A percentile compares a stretch with the other conserved stretches of the same genome.
Evolutionary conservation across 2,329 filamentous ascomycete species (phyloP).

Genomic region (Colletotrichum somersetense): DNA sequence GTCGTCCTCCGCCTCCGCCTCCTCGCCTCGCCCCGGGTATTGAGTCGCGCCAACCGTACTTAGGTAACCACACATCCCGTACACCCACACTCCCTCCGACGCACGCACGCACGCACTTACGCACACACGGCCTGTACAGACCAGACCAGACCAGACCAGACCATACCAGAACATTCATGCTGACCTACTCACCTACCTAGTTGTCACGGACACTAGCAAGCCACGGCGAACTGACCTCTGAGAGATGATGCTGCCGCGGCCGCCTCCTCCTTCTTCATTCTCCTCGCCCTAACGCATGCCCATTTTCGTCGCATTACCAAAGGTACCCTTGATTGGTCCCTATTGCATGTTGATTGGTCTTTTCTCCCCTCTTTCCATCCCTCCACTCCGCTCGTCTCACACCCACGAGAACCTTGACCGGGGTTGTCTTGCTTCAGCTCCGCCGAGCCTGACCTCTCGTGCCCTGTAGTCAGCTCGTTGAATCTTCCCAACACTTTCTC

Average conservation of each 20-base stretch:
- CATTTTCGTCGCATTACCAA: slow-evolving; percentile 13
- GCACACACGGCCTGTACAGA: not conserved
- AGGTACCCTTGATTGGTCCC: not conserved
- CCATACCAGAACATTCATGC: not conserved
- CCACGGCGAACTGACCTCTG: slow-evolving; percentile 36
- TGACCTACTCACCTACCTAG: not conserved
- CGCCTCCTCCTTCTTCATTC: slow-evolving; percentile 20
- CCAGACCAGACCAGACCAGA: slow-evolving; percentile 10
- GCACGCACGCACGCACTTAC: not conserved
- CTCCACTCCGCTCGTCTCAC: slow-evolving; percentile 13
- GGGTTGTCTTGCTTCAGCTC: slow-evolving; percentile 36
- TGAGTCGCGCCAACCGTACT: slow-evolving; percentile 9
- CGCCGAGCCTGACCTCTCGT: slow-evolving; percentile 21
- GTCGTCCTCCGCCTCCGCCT: not conserved
- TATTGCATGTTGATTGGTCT: not conserved
- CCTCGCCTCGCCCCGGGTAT: not conserved
- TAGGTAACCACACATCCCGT: not conserved
- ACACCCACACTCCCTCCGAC: slow-evolving; percentile 2
- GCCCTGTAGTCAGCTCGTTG: slow-evolving; percentile 8
- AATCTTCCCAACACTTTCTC: slow-evolving; percentile 19
- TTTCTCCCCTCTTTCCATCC: slow-evolving; percentile 4
- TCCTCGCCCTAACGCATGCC: slow-evolving; percentile 15
- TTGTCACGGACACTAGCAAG: slow-evolving; percentile 25
- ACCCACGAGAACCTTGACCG: slow-evolving; percentile 2
- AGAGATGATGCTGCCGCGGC: slow-evolving; percentile 31